A percentile compares a stretch with the other conserved stretches of the same genome.
phyloP scores from a whole-genome alignment of 768 basidiomycete species.

The Amanita thiersii region DNA sequence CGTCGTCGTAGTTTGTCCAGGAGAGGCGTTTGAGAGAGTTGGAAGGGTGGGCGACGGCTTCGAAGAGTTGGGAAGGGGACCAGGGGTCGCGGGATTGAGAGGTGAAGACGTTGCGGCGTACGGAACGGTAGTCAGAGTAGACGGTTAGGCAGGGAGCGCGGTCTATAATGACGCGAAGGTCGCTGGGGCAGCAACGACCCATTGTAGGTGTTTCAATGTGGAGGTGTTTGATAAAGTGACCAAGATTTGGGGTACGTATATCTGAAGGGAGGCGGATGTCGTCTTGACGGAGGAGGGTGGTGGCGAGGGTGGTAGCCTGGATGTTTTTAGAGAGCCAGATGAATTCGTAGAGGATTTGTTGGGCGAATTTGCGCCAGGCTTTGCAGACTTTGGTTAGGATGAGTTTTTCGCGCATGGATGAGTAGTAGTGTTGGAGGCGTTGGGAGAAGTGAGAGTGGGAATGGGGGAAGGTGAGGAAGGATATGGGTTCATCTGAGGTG shows the following conservation, averaged over 20 bases:
- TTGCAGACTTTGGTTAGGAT: constrained; percentile 46
- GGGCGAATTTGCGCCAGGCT: constrained; percentile 44
- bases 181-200: constrained; percentile 56
- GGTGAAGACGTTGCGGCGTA: constrained; percentile 46
- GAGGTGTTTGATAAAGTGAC: constrained; percentile 49
- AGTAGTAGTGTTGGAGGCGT: constrained; percentile 35
- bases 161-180: constrained; percentile 63
- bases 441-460: constrained; percentile 24
- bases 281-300: constrained; percentile 21
- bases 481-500: constrained; percentile 35
- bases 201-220: constrained; percentile 65
- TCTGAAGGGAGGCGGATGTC: constrained; percentile 21
- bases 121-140: constrained; percentile 57
- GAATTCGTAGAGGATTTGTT: constrained; percentile 56
- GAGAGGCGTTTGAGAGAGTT: constrained; percentile 49
- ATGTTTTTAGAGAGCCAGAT: constrained; percentile 57
- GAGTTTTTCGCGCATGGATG: constrained; percentile 40
- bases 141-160: constrained; percentile 50
- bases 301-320: constrained; percentile 38
- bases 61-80: constrained; percentile 51
- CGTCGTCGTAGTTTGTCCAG: constrained; percentile 69
- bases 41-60: constrained; percentile 46
- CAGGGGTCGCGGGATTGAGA: constrained; percentile 29
- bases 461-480: constrained; percentile 45
- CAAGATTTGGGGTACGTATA: constrained; percentile 18